These are phyloP conservation scores for Theobroma grandiflorum DNA, from an alignment of 441 rosid genomes.

Conservation along the genomic window DNA sequence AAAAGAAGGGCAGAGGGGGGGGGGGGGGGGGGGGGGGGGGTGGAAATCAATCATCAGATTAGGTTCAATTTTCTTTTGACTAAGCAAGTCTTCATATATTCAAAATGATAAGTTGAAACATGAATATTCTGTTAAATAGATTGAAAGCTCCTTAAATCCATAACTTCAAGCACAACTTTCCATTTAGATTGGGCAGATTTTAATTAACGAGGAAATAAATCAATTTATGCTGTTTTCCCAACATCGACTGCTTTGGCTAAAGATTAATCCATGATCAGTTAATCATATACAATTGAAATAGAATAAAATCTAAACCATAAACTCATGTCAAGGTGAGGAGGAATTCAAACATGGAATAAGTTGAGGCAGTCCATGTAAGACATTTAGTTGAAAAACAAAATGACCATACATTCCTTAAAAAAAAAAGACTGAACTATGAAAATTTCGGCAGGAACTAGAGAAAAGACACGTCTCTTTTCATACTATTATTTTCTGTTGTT, in stretches of 20 bases:
- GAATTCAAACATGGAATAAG: not conserved
- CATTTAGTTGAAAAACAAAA: not conserved
- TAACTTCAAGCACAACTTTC: not conserved
- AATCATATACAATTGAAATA: not conserved
- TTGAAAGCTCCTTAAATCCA: not conserved
- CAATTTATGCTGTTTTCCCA: not conserved
- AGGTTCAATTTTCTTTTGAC: not conserved
- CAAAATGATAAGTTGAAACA: not conserved
- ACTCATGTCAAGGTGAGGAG: not conserved
- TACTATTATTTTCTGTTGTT: not conserved
- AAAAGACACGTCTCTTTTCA: not conserved
- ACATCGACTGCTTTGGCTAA: not conserved
- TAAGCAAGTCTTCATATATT: not conserved
- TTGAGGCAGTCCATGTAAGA: not conserved
- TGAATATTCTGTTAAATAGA: not conserved
- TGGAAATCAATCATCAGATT: not conserved
- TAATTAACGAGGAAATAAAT: not conserved
- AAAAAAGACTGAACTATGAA: not conserved
- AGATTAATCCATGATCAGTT: not conserved
- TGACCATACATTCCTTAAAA: not conserved
- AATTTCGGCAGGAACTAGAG: not conserved
- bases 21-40: too few relatives aligned
- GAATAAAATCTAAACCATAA: not conserved
- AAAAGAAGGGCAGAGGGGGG: slow-evolving; percentile 21
- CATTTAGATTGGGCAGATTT: not conserved